Evolutionary conservation across 2,329 filamentous ascomycete species (phyloP), one percentile per base, ranked within the genome.

Genomic region (Cordyceps militaris): DNA sequence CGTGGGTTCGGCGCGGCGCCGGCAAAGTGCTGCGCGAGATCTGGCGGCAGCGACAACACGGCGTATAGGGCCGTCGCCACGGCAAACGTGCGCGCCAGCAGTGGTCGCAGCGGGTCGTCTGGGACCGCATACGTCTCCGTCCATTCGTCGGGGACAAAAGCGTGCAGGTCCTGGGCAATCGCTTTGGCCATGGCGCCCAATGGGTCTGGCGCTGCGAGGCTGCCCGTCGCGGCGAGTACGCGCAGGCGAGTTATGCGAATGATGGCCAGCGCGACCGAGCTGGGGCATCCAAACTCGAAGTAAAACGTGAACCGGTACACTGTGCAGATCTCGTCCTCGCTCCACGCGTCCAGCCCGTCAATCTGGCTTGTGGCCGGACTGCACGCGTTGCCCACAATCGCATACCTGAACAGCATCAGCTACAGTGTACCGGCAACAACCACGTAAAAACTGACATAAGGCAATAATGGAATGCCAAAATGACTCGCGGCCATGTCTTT

Each of bases 271-370:
- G 49, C 49, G 23, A 52, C 14, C 24, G 19, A 23, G 14, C 34
- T 42, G 3, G 49, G 49, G 36, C 49, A 52, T 8, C 36, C 36
- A 42, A 52, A 52, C 24, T 52, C 49, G 30, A 52, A 52, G 36
- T 52, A 52, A 19, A 52, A 52, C 6, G 34, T 52, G n/a, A 52
- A 52, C 2, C 28, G 49, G n/a, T 52, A 52, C 36, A 52, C 49
- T 24, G 24, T 21, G 16, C 28, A 36, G 9, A 52, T 19, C 11
- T 52, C 49, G 3, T 42, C 49, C 24, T 30, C 34, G 23, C 49
- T 52, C 49, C 49, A 52, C 16, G 24, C 24, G 49, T 52, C 49
- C 14, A 52, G 24, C 7, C 49, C 49, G 13, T 34, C 8, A 10
- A 52, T 52, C 24, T 52, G 49, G 36, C 42, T 36, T 2, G 36